Base-by-base conservation (phyloP, 2,329 filamentous ascomycete species). In the Phaeosphaeriaceae sp. region DNA sequence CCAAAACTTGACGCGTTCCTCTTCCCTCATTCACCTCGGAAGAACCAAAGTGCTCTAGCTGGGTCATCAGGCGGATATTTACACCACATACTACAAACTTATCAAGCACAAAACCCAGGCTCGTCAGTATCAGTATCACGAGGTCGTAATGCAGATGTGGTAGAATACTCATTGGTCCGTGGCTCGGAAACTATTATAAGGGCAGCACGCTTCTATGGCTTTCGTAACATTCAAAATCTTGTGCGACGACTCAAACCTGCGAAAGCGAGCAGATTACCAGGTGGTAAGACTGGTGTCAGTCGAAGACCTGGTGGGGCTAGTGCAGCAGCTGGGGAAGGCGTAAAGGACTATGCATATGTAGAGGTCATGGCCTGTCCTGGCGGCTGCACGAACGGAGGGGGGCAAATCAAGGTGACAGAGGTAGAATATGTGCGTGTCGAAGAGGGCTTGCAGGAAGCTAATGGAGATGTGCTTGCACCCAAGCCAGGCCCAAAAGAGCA, bases 301-400 rank as follows among this genome's bases (percentile, higher is more conserved):
- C 56, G 89, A 48, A 87, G 96, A 78, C 90, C 92, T 1, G 92
- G 91, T 1, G 89, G 44, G 2, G 59, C 86, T 2, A 87, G 81
- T 54, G 80, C 82, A 0, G 79, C 83, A 37, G 83, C 81, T 1
- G 81, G 79, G 44, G 82, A 85, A 79, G 21, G 81, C 74, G 60
- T 82, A 77, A 35, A 81, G 82, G 90, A 96, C 29, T 92, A 92
- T 71, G 83, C 88, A n/a, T 97, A 96, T 74, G 89, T 97, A 21
- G 94, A 99, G 75, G 94, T 99, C 50, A 99, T 99, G 94, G 94
- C 94, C 12, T 99, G 94, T 73, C 94, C 94, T 0, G 94, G 94
- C n/a, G 94, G 94, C 3, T 99, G 94, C 76, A 99, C 94, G 46
- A 99, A 99, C 64, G 94, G 94, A 2, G 94, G 94, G 30, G 94